These are phyloP conservation scores for Solanum pinnatisectum DNA, from an alignment of 257 asterid species.

Conservation along the genomic window DNA sequence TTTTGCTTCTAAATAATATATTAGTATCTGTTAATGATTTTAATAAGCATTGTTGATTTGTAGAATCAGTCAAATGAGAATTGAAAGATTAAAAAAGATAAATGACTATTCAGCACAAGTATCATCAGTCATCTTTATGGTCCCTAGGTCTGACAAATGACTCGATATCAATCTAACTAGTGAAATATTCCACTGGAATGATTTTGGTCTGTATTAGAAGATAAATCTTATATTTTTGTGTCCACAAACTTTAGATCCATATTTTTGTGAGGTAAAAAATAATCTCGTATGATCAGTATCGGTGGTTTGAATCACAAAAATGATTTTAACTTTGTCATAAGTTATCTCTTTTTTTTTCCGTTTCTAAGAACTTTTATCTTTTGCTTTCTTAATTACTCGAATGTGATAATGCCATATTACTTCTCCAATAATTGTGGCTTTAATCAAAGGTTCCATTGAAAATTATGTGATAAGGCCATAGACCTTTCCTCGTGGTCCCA, in stretches of 20 bases:
- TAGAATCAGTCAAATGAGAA: not conserved
- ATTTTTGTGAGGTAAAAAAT: not conserved
- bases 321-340: not conserved
- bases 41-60: not conserved
- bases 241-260: not conserved
- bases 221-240: not conserved
- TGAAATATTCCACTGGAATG: too few relatives aligned
- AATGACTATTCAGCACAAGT: not conserved
- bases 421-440: not conserved
- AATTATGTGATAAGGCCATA: not conserved
- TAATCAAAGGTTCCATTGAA: not conserved
- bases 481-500: not conserved
- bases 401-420: too few relatives aligned
- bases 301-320: not conserved
- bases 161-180: too few relatives aligned
- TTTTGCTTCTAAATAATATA: not conserved
- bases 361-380: too few relatives aligned
- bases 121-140: not conserved
- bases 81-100: not conserved
- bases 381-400: not conserved
- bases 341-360: not conserved
- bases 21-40: too few relatives aligned
- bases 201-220: not conserved
- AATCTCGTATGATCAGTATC: too few relatives aligned
- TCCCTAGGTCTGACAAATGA: too few relatives aligned